These are phyloP conservation scores for Suillus clintonianus DNA, from an alignment of 768 basidiomycete genomes.

Conservation along the genomic window DNA sequence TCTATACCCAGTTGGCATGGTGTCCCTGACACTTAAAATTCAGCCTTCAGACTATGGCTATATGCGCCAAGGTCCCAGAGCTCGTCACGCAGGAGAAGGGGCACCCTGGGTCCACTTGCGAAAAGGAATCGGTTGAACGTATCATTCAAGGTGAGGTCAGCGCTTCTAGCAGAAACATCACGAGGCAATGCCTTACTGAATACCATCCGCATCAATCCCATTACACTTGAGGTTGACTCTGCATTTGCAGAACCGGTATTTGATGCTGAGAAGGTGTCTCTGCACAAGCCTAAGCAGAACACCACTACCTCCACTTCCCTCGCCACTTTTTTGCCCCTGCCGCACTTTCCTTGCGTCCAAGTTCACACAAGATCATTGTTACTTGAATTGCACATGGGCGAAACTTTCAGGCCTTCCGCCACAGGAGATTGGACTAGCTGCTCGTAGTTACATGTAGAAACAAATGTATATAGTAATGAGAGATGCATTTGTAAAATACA, in stretches of 20 bases:
- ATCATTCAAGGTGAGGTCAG: conserved; percentile 47
- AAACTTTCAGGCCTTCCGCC: conserved; percentile 88
- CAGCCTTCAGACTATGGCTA: no score
- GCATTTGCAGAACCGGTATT: conserved; percentile 20
- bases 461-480: no score
- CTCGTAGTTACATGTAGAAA: no score
- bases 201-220: conserved; percentile 45
- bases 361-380: conserved; percentile 91
- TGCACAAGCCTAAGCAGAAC: conserved; percentile 10
- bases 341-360: conserved; percentile 90
- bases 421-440: conserved; percentile 65
- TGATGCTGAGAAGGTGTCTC: conserved; percentile 7
- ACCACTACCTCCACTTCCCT: conserved; percentile 56
- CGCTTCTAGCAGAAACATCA: conserved; percentile 25
- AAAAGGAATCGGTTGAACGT: conserved; percentile 43
- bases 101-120: no score
- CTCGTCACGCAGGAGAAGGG: no score
- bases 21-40: no score
- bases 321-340: conserved; percentile 83
- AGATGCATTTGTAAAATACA: no score
- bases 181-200: conserved; percentile 34
- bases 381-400: conserved; percentile 93
- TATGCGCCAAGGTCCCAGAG: no score
- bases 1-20: no score
- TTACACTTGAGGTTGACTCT: conserved; percentile 16